Conservation (phyloP, 805 yeast genomes). For the Hanseniaspora jakobsenii region DNA sequence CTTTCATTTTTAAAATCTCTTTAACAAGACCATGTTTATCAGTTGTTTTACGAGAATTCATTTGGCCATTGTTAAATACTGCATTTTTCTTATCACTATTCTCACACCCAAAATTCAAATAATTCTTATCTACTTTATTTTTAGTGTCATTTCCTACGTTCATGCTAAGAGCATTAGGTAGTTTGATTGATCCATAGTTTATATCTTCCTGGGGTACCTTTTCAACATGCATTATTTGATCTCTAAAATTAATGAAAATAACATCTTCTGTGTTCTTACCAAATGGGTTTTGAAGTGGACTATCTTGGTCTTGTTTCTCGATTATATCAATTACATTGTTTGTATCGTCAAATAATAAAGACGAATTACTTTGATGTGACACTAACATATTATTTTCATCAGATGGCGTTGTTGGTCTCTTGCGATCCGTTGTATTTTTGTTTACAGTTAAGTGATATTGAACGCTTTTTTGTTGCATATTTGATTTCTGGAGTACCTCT, state of each 20-base stretch:
- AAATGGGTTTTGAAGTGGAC: too few relatives aligned
- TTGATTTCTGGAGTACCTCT: constrained; percentile 3
- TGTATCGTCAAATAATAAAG: not conserved
- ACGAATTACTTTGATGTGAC: not conserved
- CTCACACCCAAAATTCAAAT: too few relatives aligned
- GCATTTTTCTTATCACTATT: too few relatives aligned
- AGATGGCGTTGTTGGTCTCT: not conserved
- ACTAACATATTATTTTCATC: not conserved
- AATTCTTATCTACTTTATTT: too few relatives aligned
- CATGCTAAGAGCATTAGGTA: not conserved
- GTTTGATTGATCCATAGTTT: constrained; percentile 3
- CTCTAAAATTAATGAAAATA: constrained; percentile 12
- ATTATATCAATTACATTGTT: not conserved
- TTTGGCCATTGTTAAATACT: too few relatives aligned
- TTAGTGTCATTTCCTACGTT: not conserved
- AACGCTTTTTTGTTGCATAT: constrained; percentile 3
- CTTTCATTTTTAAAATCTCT: constrained; percentile 10
- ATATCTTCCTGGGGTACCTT: constrained; percentile 4
- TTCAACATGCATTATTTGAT: constrained; percentile 7
- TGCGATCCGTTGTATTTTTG: not conserved
- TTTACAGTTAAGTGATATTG: constrained; percentile 1
- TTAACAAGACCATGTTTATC: not conserved
- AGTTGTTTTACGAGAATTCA: too few relatives aligned
- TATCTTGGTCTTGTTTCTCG: not conserved
- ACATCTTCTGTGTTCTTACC: constrained; percentile 8